phyloP scores from a whole-genome alignment of 2,329 filamentous ascomycete species.

The Monosporascus sp. region DNA sequence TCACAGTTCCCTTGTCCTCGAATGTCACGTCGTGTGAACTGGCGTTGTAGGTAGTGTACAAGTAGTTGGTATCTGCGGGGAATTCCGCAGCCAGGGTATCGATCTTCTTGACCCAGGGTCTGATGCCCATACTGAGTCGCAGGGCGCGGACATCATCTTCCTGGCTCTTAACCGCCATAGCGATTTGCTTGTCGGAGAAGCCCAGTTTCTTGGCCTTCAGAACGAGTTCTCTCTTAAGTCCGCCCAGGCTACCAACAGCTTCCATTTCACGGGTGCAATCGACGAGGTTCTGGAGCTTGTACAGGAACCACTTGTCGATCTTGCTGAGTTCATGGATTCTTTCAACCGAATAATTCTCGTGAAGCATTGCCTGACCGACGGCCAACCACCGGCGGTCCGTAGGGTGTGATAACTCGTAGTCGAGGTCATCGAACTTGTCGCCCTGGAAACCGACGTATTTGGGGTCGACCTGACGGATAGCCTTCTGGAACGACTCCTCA shows the following conservation, averaged over 20 bases:
- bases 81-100: constrained; percentile 97
- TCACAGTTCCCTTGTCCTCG: constrained; percentile 82
- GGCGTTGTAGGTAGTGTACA: constrained; percentile 97
- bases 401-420: constrained; percentile 84
- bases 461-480: constrained; percentile 93
- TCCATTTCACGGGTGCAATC: constrained; percentile 84
- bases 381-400: constrained; percentile 96
- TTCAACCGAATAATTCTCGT: constrained; percentile 93
- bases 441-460: constrained; percentile 90
- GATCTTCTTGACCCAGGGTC: constrained; percentile 96
- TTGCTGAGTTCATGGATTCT: constrained; percentile 89
- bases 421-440: constrained; percentile 88
- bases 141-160: constrained; percentile 87
- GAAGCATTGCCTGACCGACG: constrained; percentile 94
- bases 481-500: constrained; percentile 98
- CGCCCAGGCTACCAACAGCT: constrained; percentile 74
- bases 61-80: constrained; percentile 89
- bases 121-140: constrained; percentile 81
- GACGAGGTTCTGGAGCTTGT: constrained; percentile 97
- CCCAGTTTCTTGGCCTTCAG: constrained; percentile 94
- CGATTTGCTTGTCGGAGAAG: constrained; percentile 96
- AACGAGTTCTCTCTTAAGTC: constrained; percentile 82
- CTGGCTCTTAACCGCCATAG: constrained; percentile 73
- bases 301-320: constrained; percentile 99
- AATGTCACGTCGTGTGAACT: constrained; percentile 90